Evolutionary conservation across 148 eudicot genomes (phyloP).

Genomic region (Fagopyrum homotropicum): DNA sequence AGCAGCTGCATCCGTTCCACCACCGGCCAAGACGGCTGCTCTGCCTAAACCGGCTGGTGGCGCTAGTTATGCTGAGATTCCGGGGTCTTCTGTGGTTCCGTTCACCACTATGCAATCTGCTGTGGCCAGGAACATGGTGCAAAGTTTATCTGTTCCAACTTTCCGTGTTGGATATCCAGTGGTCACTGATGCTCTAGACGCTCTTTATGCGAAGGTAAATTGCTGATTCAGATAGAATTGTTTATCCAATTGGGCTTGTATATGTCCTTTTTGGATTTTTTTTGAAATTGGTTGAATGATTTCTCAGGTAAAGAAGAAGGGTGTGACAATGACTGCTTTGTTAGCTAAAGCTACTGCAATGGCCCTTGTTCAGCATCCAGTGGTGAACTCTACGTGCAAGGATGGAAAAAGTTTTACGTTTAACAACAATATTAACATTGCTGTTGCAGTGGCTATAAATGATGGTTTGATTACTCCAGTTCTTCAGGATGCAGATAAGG

Average conservation of each 20-base stretch:
- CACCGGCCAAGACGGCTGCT: constrained; percentile 18
- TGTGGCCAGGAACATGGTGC: constrained; percentile 76
- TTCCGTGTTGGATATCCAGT: constrained; percentile 81
- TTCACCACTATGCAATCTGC: constrained; percentile 84
- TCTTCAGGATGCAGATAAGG: constrained; percentile 96
- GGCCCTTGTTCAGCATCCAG: constrained; percentile 90
- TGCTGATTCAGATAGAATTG: background rate
- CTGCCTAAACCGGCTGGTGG: constrained; percentile 21
- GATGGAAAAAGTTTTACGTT: constrained; percentile 88
- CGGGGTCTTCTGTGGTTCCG: constrained; percentile 75
- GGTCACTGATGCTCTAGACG: constrained; percentile 70
- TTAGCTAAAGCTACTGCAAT: constrained; percentile 83
- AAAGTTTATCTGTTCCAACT: constrained; percentile 70
- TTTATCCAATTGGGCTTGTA: background rate
- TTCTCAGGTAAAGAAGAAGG: constrained; percentile 71
- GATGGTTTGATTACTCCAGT: constrained; percentile 97
- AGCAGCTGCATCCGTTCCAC: constrained; percentile 12
- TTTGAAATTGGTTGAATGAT: constrained; percentile 5
- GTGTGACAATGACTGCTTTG: constrained; percentile 86
- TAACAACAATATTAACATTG: constrained; percentile 77
- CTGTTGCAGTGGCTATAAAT: constrained; percentile 90
- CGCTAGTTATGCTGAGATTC: constrained; percentile 44
- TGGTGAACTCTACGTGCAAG: constrained; percentile 70
- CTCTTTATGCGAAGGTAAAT: constrained; percentile 70
- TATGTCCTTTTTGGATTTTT: background rate